Evolutionary conservation across 352 stramenopile species (phyloP).

Genomic region (Elongisporangium anandrum): DNA sequence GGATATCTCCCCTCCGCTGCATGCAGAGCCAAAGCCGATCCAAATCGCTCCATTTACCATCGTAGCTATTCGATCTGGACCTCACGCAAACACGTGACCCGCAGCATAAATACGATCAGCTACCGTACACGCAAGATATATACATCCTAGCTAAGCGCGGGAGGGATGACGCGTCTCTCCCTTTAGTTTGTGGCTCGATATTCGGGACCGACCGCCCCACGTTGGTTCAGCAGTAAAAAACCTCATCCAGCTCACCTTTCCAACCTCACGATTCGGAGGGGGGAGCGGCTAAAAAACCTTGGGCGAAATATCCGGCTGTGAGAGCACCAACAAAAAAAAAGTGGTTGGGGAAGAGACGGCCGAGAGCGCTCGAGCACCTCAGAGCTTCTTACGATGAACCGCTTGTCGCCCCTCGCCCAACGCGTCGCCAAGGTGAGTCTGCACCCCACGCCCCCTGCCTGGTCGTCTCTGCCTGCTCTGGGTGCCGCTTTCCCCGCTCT

Average conservation of each 20-base stretch:
- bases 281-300: conserved; percentile 8
- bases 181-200: not conserved
- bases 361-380: not conserved
- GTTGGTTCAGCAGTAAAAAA: conserved; percentile 5
- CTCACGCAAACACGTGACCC: not conserved
- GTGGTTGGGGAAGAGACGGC: not conserved
- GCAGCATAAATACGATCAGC: not conserved
- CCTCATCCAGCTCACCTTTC: not conserved
- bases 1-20: not conserved
- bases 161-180: conserved; percentile 14
- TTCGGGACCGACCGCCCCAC: conserved; percentile 1
- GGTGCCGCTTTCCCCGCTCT: not conserved
- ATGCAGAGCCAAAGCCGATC: not conserved
- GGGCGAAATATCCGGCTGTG: conserved; percentile 2
- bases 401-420: conserved; percentile 64
- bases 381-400: conserved; percentile 40
- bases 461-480: not conserved
- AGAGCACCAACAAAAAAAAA: conserved; percentile 36
- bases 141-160: conserved; percentile 6
- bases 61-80: not conserved
- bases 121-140: conserved; percentile 10
- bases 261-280: not conserved
- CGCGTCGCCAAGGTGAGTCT: conserved; percentile 64
- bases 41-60: conserved; percentile 13
- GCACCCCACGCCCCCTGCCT: not conserved